phyloP scores from a whole-genome alignment of 352 stramenopile species.

The Albugo laibachii region DNA sequence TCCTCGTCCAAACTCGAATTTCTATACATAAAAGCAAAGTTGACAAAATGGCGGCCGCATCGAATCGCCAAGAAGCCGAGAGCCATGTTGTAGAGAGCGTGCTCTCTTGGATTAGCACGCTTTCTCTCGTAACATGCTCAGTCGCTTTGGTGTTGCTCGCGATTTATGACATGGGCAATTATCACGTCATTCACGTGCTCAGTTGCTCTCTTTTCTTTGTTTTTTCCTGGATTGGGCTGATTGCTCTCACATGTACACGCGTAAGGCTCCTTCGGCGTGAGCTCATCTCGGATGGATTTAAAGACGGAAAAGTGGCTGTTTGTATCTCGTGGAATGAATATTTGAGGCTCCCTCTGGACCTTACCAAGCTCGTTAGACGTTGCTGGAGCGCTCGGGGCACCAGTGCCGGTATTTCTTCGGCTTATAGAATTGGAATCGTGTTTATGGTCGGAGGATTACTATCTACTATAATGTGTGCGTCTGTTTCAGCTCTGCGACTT shows the following conservation, averaged over 20 bases:
- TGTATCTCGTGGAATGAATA: background rate
- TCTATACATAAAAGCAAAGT: background rate
- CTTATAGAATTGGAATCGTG: constrained; percentile 25
- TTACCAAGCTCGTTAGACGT: background rate
- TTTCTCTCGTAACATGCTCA: constrained; percentile 6
- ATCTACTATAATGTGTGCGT: constrained; percentile 48
- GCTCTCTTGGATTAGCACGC: background rate
- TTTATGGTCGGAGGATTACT: constrained; percentile 26
- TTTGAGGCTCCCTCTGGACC: constrained; percentile 1
- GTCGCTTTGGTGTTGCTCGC: constrained; percentile 42
- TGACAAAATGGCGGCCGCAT: background rate
- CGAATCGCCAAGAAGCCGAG: constrained; percentile 1
- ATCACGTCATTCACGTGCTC: constrained; percentile 47
- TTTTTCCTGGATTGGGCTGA: constrained; percentile 38
- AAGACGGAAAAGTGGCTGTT: constrained; percentile 7
- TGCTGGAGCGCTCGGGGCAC: constrained; percentile 1
- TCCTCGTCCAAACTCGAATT: constrained; percentile 30
- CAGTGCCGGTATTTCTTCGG: constrained; percentile 12
- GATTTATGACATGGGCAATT: constrained; percentile 50
- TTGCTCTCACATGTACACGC: constrained; percentile 4
- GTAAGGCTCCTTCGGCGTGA: constrained; percentile 23
- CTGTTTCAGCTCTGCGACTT: background rate
- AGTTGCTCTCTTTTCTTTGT: constrained; percentile 69
- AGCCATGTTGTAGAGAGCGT: constrained; percentile 7
- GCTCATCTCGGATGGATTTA: constrained; percentile 17